Evolutionary conservation across 768 basidiomycete genomes (phyloP).

Genomic region (Trametes villosa): DNA sequence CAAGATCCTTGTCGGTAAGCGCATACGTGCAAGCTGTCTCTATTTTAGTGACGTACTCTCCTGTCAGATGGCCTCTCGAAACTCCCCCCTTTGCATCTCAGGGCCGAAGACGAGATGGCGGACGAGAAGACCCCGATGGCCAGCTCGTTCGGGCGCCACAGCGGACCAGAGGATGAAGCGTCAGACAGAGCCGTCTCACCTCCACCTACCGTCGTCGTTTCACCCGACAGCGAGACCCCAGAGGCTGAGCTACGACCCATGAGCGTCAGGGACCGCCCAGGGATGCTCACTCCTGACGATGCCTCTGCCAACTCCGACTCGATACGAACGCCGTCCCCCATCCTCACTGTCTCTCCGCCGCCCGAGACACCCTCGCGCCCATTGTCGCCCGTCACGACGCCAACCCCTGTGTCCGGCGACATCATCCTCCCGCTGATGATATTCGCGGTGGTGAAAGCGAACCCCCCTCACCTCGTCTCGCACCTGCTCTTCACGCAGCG

Average conservation of each 20-base stretch:
- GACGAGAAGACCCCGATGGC: conserved; percentile 40
- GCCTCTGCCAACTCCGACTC: conserved; percentile 16
- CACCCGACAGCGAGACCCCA: background rate
- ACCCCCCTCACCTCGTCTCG: conserved; percentile 81
- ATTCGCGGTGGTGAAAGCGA: conserved; percentile 90
- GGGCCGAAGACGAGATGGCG: conserved; percentile 57
- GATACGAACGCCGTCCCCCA: conserved; percentile 7
- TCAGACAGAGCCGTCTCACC: conserved; percentile 15
- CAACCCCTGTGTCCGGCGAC: conserved; percentile 78
- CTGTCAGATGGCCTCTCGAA: conserved; percentile 69
- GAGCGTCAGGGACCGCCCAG: conserved; percentile 1
- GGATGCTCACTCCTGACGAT: conserved; percentile 8
- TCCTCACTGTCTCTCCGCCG: conserved; percentile 19
- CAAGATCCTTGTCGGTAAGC: conserved; percentile 81
- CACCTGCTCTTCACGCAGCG: conserved; percentile 68
- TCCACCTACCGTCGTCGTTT: conserved; percentile 17
- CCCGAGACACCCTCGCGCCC: conserved; percentile 18
- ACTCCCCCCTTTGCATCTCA: conserved; percentile 75
- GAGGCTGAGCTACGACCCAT: conserved; percentile 6
- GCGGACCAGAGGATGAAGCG: conserved; percentile 5
- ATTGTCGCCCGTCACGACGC: conserved; percentile 27
- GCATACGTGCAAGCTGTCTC: background rate
- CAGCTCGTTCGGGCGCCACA: conserved; percentile 16
- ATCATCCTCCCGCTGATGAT: conserved; percentile 93
- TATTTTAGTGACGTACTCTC: background rate